Conservation (phyloP, 495 filamentous ascomycete species). For the Aspergillus asperescens region DNA sequence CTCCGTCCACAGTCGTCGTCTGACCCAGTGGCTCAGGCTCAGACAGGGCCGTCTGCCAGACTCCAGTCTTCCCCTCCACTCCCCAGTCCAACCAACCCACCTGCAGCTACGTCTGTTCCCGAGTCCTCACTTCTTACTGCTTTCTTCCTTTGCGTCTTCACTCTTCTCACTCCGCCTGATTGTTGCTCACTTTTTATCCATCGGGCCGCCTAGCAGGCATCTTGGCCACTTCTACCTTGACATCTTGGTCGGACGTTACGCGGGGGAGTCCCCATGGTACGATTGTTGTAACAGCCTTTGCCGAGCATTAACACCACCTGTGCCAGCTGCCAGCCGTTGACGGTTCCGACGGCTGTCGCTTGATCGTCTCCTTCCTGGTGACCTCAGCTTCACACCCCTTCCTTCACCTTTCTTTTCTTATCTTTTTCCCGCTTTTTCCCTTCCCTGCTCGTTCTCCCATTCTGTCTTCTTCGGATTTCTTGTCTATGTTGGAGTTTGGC, state of each 20-base stretch:
- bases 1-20: not conserved
- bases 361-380: constrained; percentile 15
- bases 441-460: not conserved
- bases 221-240: not conserved
- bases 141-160: not conserved
- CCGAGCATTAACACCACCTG: constrained; percentile 12
- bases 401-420: constrained; percentile 1
- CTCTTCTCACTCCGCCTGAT: no score
- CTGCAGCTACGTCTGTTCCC: not conserved
- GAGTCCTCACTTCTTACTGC: not conserved
- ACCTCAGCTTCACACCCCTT: constrained; percentile 11
- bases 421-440: not conserved
- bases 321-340: not conserved
- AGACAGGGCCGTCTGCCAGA: no score
- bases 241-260: constrained; percentile 6
- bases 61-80: constrained; percentile 1
- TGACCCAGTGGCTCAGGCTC: constrained; percentile 1
- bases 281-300: constrained; percentile 15
- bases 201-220: not conserved
- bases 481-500: constrained; percentile 10
- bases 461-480: not conserved
- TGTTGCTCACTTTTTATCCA: constrained; percentile 1
- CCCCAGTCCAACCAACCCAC: not conserved
- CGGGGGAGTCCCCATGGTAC: constrained; percentile 26
- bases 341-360: constrained; percentile 4